Evolutionary conservation across 352 stramenopile genomes (phyloP).

Genomic region (Globisporangium emineosum): DNA sequence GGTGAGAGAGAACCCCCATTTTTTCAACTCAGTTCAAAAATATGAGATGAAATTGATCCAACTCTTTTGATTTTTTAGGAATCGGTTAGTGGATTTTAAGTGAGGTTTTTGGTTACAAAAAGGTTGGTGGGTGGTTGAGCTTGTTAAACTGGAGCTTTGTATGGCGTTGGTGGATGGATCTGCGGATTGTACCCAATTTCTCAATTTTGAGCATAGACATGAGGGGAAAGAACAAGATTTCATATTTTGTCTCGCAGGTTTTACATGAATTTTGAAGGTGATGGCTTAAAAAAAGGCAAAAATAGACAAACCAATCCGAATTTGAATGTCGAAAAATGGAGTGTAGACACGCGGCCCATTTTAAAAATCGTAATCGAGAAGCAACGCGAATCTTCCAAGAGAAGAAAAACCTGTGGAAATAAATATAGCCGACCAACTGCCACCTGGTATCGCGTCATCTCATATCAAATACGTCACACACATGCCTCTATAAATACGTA

Average conservation of each 20-base stretch:
- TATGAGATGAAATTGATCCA: background rate
- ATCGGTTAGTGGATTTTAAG: background rate
- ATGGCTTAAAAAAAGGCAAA: background rate
- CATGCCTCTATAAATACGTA: background rate
- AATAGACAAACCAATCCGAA: background rate
- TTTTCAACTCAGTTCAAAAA: constrained; percentile 7
- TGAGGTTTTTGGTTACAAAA: background rate
- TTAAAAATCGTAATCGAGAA: constrained; percentile 7
- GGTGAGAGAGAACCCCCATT: background rate
- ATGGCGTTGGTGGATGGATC: background rate
- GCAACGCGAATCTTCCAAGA: background rate
- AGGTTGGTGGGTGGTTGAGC: background rate
- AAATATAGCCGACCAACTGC: background rate
- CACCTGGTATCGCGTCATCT: too few relatives aligned
- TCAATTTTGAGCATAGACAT: background rate
- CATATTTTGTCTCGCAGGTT: background rate
- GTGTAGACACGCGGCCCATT: constrained; percentile 1
- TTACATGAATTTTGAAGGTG: background rate
- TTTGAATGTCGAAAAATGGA: background rate
- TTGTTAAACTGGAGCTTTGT: background rate
- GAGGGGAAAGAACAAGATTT: background rate
- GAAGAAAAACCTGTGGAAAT: background rate
- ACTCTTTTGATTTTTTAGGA: background rate
- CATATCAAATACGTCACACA: too few relatives aligned
- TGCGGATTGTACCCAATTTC: background rate